Base-by-base conservation (phyloP, 2,329 filamentous ascomycete genomes). In the Hypoxylon sp. region DNA sequence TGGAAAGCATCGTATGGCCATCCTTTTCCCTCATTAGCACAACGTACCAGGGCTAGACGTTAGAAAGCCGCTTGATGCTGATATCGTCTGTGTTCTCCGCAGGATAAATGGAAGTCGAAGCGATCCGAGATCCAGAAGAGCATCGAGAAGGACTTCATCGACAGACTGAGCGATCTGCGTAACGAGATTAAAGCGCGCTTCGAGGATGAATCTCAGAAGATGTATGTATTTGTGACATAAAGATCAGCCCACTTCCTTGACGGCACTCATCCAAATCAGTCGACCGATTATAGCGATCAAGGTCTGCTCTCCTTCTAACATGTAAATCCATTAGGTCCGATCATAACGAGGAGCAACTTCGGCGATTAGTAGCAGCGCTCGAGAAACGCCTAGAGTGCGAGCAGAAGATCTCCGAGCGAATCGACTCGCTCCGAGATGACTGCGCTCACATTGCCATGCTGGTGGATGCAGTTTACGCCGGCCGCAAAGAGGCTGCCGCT, bases 1-100 rank as follows among this genome's bases (percentile, higher is more conserved):
- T 76, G 67, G 51, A 66, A 53, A 73, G 67, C 17, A 74, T 76
- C 17, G 75, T 76, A 74, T 57, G 75, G 28, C 19, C 41, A 43
- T 55, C 25, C 28, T 50, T 9, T 50, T 9, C 45, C 25, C 45
- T 23, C 28, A 38, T 49, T 9, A 5, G 28, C 19, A n/a, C 17
- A 9, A 2, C 23, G 13, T 56, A 4, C 23, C 7, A 5, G 13
- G 5, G 14, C 21, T 36, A 28, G 9, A 30, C 21, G 14, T 23
- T 13, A 36, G 49, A 32, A 11, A 23, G 19, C 28, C n/a, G 13
- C 21, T n/a, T 9, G 13, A 21, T 48, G 45, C 70, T 73, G 41
- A 75, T 23, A 3, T 50, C 10, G 23, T 38, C 59, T 21, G 41
- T 52, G 38, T 11, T 32, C n/a, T 30, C 25, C 55, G n/a, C 21